Base-by-base conservation (phyloP, 495 filamentous ascomycete species). In the Choiromyces venosus region DNA sequence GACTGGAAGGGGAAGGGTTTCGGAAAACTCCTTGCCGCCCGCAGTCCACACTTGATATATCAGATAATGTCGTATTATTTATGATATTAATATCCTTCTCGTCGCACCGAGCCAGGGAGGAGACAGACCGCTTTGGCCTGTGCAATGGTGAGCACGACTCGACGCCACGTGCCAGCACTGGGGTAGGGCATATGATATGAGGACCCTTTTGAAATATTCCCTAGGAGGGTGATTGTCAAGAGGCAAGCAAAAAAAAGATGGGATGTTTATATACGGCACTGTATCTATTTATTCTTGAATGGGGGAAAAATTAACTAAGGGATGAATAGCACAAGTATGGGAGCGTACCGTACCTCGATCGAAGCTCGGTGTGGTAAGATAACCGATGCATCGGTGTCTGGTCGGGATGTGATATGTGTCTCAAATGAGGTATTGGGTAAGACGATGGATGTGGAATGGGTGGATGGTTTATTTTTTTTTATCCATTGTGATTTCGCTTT, bases 351-450 rank as follows among this genome's bases (percentile, higher is more conserved):
- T 29, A 29, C 46, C 46, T 56, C n/a, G 46, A 56, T 56, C 46
- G n/a, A 14, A 56, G 46, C n/a, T 56, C n/a, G 46, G 46, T 56
- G 46, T 56, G 46, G 46, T 56, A 29, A 56, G 46, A 56, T 56
- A 56, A 7, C 46, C 46, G 46, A 56, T 56, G 46, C 46, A 56
- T 56, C 46, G 46, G 46, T 56, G 46, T 56, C 46, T 25, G 46
- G 46, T 56, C 46, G 46, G 46, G 46, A 56, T 56, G 46, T 56
- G 46, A 56, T 14, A 56, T 29, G n/a, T 56, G 46, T 56, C 46
- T 56, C 46, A 56, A 56, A 56, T 56, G 46, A 56, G 46, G 46
- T 56, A 56, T 56, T 56, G 46, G 46, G 46, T 56, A 56, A 29
- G 29, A 56, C 9, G 46, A 56, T 56, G 46, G 46, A 56, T 29